Evolutionary conservation across 306 rosid species (phyloP), one percentile per base, ranked within the genome.

Genomic region (Castanea mollissima): DNA sequence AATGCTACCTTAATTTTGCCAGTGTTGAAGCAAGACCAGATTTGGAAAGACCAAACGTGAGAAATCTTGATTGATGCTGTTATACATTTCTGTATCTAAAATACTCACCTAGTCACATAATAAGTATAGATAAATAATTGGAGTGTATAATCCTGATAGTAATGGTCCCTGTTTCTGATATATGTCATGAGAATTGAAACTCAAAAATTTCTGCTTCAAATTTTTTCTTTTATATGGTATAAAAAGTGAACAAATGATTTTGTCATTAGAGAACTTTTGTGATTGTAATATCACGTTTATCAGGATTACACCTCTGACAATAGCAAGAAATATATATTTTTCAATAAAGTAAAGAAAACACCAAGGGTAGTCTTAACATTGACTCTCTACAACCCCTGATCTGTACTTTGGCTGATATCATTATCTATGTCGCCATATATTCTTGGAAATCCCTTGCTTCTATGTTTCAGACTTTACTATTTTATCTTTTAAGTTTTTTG

Each of bases 1-100:
- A 93, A 96, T 87, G 97, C 98, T 63, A 95, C 97, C 76, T 97
- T 96, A 85, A 91, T 96, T 83, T 86, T 96, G 85, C 99, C 98
- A 6, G 99, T 96, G 70, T 86, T 96, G 87, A 96, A 96, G 88
- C 98, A 96, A 87, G 98, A 96, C 73, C 99, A 96, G 86, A 96
- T 93, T 79, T 96, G 99, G 99, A 93, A 96, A 87, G 99, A 96
- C 80, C 94, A 89, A 91, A 96, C 98, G 99, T 96, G 82, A 96
- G 96, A 86, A 82, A 69, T 71, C 31, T 69, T 49, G 57, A 49
- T 44, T 15, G 10, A 12, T 64, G 23, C 32, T 71, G 19, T 29
- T 52, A 7, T 69, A 2, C 35, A 23, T 23, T 35, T 35, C 6
- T 19, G 35, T 67, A 25, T 19, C 38, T 21, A 18, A 67, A 34